Conservation (phyloP, 2,329 filamentous ascomycete species). For the Talaromyces sp. region DNA sequence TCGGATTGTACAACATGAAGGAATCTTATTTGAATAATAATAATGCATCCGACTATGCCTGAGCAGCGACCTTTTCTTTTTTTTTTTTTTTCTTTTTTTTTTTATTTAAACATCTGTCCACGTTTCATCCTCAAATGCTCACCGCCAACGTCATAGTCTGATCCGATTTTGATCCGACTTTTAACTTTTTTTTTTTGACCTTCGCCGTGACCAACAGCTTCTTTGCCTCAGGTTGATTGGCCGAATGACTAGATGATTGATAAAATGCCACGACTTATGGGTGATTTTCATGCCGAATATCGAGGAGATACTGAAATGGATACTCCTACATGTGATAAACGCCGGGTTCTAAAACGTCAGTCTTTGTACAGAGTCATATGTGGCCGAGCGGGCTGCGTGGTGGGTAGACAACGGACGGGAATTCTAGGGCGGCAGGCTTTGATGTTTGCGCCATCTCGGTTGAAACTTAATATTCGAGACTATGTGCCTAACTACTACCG, state of each 20-base stretch:
- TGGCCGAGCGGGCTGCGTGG: not conserved
- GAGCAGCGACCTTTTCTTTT: not conserved
- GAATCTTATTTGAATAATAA: not conserved
- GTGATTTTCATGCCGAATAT: not conserved
- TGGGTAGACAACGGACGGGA: not conserved
- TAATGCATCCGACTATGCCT: not conserved
- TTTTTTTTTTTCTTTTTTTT: too few relatives aligned
- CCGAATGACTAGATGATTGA: not conserved
- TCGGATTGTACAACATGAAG: not conserved
- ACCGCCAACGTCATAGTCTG: not conserved
- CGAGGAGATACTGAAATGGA: not conserved
- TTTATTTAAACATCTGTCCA: constrained; percentile 1
- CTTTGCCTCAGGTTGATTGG: not conserved
- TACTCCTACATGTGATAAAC: not conserved
- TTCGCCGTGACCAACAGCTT: not conserved
- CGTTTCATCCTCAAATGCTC: not conserved
- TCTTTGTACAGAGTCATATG: not conserved
- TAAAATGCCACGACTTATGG: not conserved
- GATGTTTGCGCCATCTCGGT: not conserved
- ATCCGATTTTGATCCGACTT: not conserved
- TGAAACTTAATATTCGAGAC: not conserved
- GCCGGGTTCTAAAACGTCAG: not conserved
- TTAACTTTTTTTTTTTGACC: not conserved
- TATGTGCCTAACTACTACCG: not conserved
- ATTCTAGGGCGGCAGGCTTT: not conserved